phyloP scores from a whole-genome alignment of 73 alveolate genomes.

The Halteria grandinella region DNA sequence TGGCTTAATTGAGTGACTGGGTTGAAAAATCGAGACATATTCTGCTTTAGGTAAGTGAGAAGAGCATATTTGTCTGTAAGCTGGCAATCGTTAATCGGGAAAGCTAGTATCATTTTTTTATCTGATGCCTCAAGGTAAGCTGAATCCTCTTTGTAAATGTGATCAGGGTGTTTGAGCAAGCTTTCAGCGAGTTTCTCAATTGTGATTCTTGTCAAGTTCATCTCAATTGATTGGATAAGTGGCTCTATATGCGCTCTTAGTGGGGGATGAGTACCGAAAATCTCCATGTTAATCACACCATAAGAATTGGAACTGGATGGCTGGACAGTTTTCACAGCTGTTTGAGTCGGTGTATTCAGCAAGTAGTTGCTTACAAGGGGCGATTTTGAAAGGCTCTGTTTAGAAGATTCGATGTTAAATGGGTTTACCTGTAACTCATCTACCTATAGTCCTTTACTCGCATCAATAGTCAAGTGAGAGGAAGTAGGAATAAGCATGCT shows the following conservation, averaged over 20 bases:
- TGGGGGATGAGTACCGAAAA: constrained; percentile 19
- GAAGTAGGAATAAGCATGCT: too few relatives aligned
- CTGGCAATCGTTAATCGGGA: constrained; percentile 22
- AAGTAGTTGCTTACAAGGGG: too few relatives aligned
- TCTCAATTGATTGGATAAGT: constrained; percentile 10
- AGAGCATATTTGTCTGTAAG: constrained; percentile 30
- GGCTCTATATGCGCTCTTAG: background rate
- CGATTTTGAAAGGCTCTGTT: too few relatives aligned
- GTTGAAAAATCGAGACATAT: constrained; percentile 5
- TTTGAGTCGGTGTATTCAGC: too few relatives aligned
- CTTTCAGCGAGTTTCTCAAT: constrained; percentile 3
- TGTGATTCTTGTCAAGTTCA: background rate
- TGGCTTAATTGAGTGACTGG: too few relatives aligned
- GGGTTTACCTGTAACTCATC: too few relatives aligned
- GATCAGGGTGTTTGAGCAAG: background rate
- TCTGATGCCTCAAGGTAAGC: constrained; percentile 21
- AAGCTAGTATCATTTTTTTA: background rate
- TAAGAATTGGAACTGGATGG: too few relatives aligned
- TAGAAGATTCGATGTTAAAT: too few relatives aligned
- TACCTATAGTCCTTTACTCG: too few relatives aligned
- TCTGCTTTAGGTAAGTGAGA: constrained; percentile 16
- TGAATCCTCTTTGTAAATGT: constrained; percentile 16
- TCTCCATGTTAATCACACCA: constrained; percentile 32
- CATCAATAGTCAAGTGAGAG: too few relatives aligned
- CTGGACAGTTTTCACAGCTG: too few relatives aligned